A percentile compares a stretch with the other conserved stretches of the same genome.
Evolutionary conservation across 1,139 yeast species (phyloP).

Genomic region (Sugiyamaella neomexicana): DNA sequence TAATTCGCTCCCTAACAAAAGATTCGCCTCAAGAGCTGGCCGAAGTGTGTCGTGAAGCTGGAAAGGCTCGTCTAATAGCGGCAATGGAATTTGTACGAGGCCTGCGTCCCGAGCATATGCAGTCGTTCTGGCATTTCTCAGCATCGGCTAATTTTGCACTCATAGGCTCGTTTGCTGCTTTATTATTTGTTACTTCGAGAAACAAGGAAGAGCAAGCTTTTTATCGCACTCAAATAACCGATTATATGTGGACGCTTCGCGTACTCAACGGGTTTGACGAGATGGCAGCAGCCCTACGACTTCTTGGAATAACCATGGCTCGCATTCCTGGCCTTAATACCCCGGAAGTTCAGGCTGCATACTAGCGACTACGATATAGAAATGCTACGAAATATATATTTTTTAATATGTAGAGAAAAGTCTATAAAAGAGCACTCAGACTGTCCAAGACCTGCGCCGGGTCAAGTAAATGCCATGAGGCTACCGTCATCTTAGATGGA

Average conservation of each 20-base stretch:
- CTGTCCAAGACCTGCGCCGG: conserved; percentile 86
- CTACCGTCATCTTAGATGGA: conserved; percentile 83
- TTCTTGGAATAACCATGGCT: conserved; percentile 50
- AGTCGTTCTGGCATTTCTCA: conserved; percentile 85
- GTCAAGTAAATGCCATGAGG: conserved; percentile 83
- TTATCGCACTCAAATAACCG: conserved; percentile 66
- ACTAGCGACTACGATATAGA: neutral
- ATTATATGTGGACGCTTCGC: conserved; percentile 72
- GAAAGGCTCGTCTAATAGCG: conserved; percentile 74
- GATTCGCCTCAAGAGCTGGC: conserved; percentile 64
- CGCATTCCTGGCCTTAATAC: conserved; percentile 29
- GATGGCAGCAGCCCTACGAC: conserved; percentile 65
- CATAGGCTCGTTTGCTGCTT: conserved; percentile 83
- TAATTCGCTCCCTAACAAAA: conserved; percentile 53
- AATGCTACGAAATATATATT: neutral
- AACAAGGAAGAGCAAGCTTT: conserved; percentile 57
- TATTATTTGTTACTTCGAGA: conserved; percentile 49
- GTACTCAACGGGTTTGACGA: conserved; percentile 74
- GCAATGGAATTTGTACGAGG: conserved; percentile 77
- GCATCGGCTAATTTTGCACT: conserved; percentile 74
- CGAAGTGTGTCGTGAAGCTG: conserved; percentile 78
- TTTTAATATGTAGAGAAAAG: neutral
- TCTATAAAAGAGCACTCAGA: conserved; percentile 36
- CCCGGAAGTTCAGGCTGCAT: conserved; percentile 9
- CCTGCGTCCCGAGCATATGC: conserved; percentile 76